Evolutionary conservation across 2,329 filamentous ascomycete species (phyloP).

Genomic region (Claviceps maximensis): DNA sequence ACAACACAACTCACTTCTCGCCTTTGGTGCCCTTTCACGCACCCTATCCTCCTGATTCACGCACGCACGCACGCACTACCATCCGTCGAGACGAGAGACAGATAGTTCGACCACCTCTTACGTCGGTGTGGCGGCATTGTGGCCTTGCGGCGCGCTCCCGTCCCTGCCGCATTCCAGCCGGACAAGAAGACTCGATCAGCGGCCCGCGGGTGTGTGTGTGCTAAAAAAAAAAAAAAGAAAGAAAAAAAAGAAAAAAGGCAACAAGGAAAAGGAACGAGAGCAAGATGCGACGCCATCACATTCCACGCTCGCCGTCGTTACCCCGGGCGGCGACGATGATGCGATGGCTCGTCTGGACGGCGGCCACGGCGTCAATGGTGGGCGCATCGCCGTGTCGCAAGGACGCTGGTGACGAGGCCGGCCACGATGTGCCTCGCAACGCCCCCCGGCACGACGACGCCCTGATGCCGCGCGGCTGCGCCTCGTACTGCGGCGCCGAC

Average conservation of each 20-base stretch:
- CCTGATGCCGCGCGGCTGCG: constrained; percentile 31
- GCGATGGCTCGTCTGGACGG: constrained; percentile 21
- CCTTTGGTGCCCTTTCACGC: no score
- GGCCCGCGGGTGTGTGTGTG: no score
- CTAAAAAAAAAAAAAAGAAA: no score
- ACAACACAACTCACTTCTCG: no score
- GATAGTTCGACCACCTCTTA: background rate
- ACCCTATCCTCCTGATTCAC: no score
- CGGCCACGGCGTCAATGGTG: constrained; percentile 17
- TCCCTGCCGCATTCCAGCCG: constrained; percentile 6
- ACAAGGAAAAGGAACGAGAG: no score
- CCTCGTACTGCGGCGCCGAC: constrained; percentile 38
- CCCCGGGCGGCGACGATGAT: background rate
- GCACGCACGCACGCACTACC: no score
- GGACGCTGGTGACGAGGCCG: constrained; percentile 33
- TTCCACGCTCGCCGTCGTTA: constrained; percentile 3
- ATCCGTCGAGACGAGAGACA: no score
- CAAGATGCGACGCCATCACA: background rate
- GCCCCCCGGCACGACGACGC: no score
- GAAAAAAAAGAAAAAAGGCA: no score
- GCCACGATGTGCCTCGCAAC: constrained; percentile 30
- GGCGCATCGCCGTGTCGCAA: constrained; percentile 35
- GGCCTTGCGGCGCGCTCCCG: background rate
- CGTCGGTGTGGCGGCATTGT: background rate
- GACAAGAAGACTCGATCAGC: background rate